Conservation (phyloP, 1,139 yeast genomes). For the Suhomyces bribrorum region DNA sequence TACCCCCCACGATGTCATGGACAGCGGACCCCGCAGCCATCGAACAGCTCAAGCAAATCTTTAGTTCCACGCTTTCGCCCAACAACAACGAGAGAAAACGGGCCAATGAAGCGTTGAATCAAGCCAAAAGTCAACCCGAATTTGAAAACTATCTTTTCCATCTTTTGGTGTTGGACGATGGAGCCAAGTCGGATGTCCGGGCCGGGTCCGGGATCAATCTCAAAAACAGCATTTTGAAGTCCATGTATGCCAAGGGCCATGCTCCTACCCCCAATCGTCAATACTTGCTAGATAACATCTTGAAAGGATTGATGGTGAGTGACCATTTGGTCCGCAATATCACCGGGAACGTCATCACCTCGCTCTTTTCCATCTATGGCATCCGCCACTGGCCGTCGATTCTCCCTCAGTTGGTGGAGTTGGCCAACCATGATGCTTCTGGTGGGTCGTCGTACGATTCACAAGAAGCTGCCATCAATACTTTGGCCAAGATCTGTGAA, state of each 20-base stretch:
- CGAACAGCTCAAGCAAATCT: slow-evolving; percentile 61
- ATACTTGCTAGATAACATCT: slow-evolving; percentile 62
- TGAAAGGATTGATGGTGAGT: slow-evolving; percentile 65
- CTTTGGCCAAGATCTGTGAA: slow-evolving; percentile 56
- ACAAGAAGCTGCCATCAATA: slow-evolving; percentile 74
- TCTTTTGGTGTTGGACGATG: slow-evolving; percentile 57
- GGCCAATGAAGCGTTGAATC: slow-evolving; percentile 64
- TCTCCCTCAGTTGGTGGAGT: slow-evolving; percentile 63
- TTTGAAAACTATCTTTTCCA: slow-evolving; percentile 76
- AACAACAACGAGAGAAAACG: slow-evolving; percentile 56
- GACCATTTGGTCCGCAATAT: slow-evolving; percentile 74
- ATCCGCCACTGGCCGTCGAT: slow-evolving; percentile 73
- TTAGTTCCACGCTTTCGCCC: slow-evolving; percentile 67
- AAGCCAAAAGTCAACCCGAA: slow-evolving; percentile 71
- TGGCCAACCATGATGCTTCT: slow-evolving; percentile 43
- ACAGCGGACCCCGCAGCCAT: slow-evolving; percentile 61
- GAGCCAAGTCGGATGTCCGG: slow-evolving; percentile 57
- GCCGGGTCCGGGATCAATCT: slow-evolving; percentile 88
- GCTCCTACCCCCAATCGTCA: slow-evolving; percentile 34
- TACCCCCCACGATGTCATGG: slow-evolving; percentile 40
- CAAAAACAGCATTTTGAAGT: slow-evolving; percentile 65
- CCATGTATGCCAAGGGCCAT: slow-evolving; percentile 18
- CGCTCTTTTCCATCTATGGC: slow-evolving; percentile 75
- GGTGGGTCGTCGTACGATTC: slow-evolving; percentile 21
- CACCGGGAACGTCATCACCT: slow-evolving; percentile 87